Conservation (phyloP, 208 protist species). For the Acanthamoeba castellanii region DNA sequence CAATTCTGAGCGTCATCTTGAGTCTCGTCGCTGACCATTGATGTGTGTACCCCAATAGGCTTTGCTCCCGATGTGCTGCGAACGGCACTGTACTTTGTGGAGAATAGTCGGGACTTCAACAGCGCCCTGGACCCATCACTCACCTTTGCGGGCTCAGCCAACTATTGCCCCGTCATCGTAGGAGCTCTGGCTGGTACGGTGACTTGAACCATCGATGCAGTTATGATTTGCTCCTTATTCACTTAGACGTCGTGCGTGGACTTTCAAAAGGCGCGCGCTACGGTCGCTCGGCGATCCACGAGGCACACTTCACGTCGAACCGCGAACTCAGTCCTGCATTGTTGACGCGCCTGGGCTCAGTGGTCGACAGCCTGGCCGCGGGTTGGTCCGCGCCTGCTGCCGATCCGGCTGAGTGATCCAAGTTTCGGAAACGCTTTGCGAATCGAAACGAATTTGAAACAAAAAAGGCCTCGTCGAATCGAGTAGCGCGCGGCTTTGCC, state of each 20-base stretch:
- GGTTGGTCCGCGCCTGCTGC: background rate
- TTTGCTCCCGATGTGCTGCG: slow-evolving; percentile 58
- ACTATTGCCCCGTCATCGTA: slow-evolving; percentile 59
- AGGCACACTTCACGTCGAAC: background rate
- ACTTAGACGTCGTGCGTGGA: background rate
- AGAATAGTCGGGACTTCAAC: slow-evolving; percentile 32
- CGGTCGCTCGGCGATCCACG: background rate
- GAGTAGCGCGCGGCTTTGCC: no score
- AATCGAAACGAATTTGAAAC: no score
- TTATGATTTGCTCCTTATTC: background rate
- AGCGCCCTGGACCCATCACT: slow-evolving; percentile 21
- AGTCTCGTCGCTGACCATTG: background rate
- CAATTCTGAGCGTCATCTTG: background rate
- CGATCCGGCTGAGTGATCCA: no score
- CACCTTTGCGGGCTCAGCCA: slow-evolving; percentile 32
- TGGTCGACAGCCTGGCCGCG: background rate
- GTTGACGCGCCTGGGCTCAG: background rate
- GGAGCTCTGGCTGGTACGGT: slow-evolving; percentile 9
- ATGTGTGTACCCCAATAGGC: background rate
- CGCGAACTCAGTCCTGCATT: background rate
- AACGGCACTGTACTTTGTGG: slow-evolving; percentile 18
- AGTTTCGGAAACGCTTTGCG: no score
- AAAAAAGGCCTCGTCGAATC: no score
- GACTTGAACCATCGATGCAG: background rate
- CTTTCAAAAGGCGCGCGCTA: slow-evolving; percentile 21